Evolutionary conservation across 805 yeast species (phyloP).

Genomic region (Wickerhamomyces chaumierensis): DNA sequence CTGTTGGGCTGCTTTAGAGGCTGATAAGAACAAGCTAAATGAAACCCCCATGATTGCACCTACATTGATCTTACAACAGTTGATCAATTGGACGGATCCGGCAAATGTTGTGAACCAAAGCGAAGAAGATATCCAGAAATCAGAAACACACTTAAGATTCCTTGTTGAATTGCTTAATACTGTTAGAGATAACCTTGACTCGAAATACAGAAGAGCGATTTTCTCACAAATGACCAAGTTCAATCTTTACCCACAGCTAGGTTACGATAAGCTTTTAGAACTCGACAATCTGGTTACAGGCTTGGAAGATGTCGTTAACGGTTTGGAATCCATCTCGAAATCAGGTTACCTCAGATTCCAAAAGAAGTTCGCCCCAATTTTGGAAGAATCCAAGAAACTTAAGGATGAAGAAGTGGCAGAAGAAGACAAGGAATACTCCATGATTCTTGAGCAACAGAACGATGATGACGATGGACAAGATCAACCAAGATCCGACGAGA

Average conservation of each 20-base stretch:
- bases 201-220: slow-evolving; percentile 43
- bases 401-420: slow-evolving; percentile 10
- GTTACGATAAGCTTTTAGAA: slow-evolving; percentile 16
- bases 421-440: slow-evolving; percentile 16
- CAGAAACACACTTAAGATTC: slow-evolving; percentile 44
- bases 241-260: slow-evolving; percentile 24
- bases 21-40: slow-evolving; percentile 20
- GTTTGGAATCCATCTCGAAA: slow-evolving; percentile 21
- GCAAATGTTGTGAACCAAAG: slow-evolving; percentile 40
- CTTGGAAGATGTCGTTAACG: slow-evolving; percentile 19
- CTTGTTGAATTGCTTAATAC: slow-evolving; percentile 42
- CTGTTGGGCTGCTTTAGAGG: slow-evolving; percentile 31
- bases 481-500: slow-evolving; percentile 11
- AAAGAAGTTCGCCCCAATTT: too few species aligned
- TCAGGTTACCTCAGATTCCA: slow-evolving; percentile 24
- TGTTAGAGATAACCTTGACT: slow-evolving; percentile 33
- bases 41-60: slow-evolving; percentile 26
- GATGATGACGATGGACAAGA: slow-evolving; percentile 10
- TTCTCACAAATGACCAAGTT: slow-evolving; percentile 40
- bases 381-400: slow-evolving; percentile 5
- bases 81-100: slow-evolving; percentile 83
- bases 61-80: slow-evolving; percentile 49
- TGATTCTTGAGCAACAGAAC: slow-evolving; percentile 15
- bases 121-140: slow-evolving; percentile 28
- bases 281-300: slow-evolving; percentile 19